A percentile compares a stretch with the other conserved stretches of the same genome.
Evolutionary conservation across 768 basidiomycete genomes (phyloP).

Genomic region (Lactifluus volemus): DNA sequence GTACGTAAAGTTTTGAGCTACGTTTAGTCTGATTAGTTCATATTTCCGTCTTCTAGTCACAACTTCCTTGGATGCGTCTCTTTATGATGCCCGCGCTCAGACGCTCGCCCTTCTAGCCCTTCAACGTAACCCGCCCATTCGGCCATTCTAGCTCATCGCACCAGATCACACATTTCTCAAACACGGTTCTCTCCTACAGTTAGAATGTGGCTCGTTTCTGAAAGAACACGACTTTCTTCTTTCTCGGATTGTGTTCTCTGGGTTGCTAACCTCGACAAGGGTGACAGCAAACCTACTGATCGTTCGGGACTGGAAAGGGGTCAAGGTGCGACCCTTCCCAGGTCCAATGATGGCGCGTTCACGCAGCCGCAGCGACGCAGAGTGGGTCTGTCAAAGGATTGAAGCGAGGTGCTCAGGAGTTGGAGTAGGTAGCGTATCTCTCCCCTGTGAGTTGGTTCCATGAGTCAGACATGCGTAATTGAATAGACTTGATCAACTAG

Average conservation of each 20-base stretch:
- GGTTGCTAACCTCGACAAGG: constrained; percentile 44
- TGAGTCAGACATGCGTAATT: too few species aligned
- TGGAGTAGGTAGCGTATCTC: too few species aligned
- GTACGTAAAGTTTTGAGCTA: constrained; percentile 32
- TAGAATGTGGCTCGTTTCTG: constrained; percentile 42
- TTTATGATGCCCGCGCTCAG: constrained; percentile 68
- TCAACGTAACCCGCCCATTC: constrained; percentile 65
- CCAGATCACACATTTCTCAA: constrained; percentile 77
- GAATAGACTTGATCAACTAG: too few species aligned
- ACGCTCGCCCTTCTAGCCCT: constrained; percentile 68
- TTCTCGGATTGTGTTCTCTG: constrained; percentile 79
- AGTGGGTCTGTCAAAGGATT: too few species aligned
- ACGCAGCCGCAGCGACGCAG: constrained; percentile 58
- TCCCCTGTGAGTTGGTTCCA: too few species aligned
- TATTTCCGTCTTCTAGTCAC: constrained; percentile 47
- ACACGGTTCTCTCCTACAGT: constrained; percentile 52
- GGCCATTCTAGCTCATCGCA: constrained; percentile 68
- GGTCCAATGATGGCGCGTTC: constrained; percentile 34
- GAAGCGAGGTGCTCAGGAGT: too few species aligned
- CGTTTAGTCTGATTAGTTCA: constrained; percentile 8
- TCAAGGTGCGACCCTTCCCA: constrained; percentile 1
- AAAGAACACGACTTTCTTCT: constrained; percentile 59
- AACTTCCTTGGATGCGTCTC: constrained; percentile 63
- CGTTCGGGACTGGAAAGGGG: constrained; percentile 20
- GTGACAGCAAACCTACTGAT: constrained; percentile 19